Evolutionary conservation across 768 basidiomycete species (phyloP), one percentile per base, ranked within the genome.

Genomic region (Amanita thiersii): DNA sequence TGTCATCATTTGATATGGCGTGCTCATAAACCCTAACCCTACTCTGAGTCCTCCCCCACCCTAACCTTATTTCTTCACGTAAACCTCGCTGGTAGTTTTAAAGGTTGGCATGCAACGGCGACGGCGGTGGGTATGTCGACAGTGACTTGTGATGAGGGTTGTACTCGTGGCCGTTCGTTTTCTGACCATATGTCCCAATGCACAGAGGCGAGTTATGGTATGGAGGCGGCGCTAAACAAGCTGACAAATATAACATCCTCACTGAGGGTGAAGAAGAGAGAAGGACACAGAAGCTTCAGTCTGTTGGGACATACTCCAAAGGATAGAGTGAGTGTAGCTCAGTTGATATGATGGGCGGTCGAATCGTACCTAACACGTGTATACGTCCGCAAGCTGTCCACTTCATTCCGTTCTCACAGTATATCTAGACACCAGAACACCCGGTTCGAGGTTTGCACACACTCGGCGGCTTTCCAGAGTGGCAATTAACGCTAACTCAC

Each of bases 321-420:
- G 44, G 61, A 63, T 44, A 63, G 7, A 7, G 26, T 28, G 26
- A 28, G 26, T 28, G 26, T 28, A n/a, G 26, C n/a, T 28, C 26
- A 28, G 26, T n/a, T 28, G 26, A 28, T 28, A 7, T 4, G 18
- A 18, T 18, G 11, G 35, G 18, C 17, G 32, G 31, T 5, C 9
- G 6, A 24, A 46, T 47, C 56, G 64, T 68, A 61, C 62, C 63
- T 63, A 68, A 70, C 72, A 73, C 71, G 71, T 75, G 72, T 66
- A 56, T 49, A 39, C 52, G 28, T 49, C 43, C 40, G 43, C 44
- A 52, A 68, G 65, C 58, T 66, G 52, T 63, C 67, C 44, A 56
- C 64, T 48, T 52, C 64, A 52, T 58, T 66, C 52, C 63, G 58
- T 57, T 64, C 66, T 54, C 62, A 63, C 58, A 65, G 62, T 51